A percentile compares a stretch with the other conserved stretches of the same genome.
phyloP scores from a whole-genome alignment of 2,329 filamentous ascomycete species.

The Purpureocillium takamizusanense region DNA sequence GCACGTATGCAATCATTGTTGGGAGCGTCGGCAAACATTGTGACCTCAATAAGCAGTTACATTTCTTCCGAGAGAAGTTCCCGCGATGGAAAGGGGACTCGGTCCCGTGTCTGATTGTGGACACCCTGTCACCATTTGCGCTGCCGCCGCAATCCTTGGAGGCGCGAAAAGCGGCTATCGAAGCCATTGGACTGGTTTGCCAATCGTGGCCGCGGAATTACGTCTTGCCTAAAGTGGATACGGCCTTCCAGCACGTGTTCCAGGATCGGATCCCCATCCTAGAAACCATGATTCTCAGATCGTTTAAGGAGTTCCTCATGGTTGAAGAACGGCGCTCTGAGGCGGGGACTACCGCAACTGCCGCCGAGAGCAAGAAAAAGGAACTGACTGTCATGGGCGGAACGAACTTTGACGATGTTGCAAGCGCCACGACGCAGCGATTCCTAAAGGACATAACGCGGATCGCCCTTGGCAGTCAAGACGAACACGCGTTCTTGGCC shows the following conservation, averaged over 20 bases:
- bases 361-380: slow-evolving; percentile 37
- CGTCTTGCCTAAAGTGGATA: slow-evolving; percentile 66
- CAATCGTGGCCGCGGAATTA: slow-evolving; percentile 87
- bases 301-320: slow-evolving; percentile 77
- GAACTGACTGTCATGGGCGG: slow-evolving; percentile 59
- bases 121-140: slow-evolving; percentile 73
- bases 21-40: slow-evolving; percentile 88
- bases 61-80: slow-evolving; percentile 57
- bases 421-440: slow-evolving; percentile 76
- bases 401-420: slow-evolving; percentile 77
- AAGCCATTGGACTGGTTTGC: slow-evolving; percentile 80
- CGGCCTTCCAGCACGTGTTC: slow-evolving; percentile 74
- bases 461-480: slow-evolving; percentile 70
- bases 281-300: slow-evolving; percentile 68
- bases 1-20: slow-evolving; percentile 68
- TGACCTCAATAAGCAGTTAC: slow-evolving; percentile 64
- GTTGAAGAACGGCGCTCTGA: slow-evolving; percentile 77
- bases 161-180: slow-evolving; percentile 69
- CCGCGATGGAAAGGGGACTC: slow-evolving; percentile 59
- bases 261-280: slow-evolving; percentile 58
- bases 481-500: slow-evolving; percentile 73
- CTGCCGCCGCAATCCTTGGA: slow-evolving; percentile 55
- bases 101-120: slow-evolving; percentile 73
- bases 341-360: slow-evolving; percentile 34
- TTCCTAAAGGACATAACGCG: slow-evolving; percentile 76